A percentile compares a stretch with the other conserved stretches of the same genome.
These are phyloP conservation scores for Lippia alba DNA, from an alignment of 305 asterid species.

Conservation along the genomic window DNA sequence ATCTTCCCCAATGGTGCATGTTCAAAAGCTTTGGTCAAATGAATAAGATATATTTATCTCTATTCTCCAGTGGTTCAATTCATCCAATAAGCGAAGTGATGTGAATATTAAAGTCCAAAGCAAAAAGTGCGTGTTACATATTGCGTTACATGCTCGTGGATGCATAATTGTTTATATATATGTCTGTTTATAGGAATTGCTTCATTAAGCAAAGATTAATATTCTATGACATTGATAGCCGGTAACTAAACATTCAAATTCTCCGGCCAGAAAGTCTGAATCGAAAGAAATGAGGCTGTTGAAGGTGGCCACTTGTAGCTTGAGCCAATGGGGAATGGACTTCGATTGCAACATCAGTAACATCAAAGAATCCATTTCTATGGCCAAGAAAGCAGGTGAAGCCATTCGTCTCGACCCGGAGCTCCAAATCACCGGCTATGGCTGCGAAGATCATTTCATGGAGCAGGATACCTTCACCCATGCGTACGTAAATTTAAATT, in stretches of 20 bases:
- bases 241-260: background rate
- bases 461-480: slow-evolving; percentile 76
- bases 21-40: background rate
- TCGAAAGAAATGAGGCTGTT: slow-evolving; percentile 54
- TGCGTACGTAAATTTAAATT: slow-evolving; percentile 45
- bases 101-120: background rate
- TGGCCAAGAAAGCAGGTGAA: slow-evolving; percentile 71
- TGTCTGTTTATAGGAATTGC: background rate
- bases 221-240: background rate
- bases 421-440: slow-evolving; percentile 83
- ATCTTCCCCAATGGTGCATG: background rate
- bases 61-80: background rate
- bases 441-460: slow-evolving; percentile 79
- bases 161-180: background rate
- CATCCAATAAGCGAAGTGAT: background rate
- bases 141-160: background rate
- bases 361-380: slow-evolving; percentile 62
- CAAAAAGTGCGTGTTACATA: too few relatives aligned
- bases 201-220: background rate
- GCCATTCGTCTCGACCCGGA: slow-evolving; percentile 79
- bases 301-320: slow-evolving; percentile 78
- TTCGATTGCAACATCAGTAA: slow-evolving; percentile 70
- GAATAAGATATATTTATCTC: background rate
- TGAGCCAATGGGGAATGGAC: slow-evolving; percentile 92
- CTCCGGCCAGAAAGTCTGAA: background rate